Evolutionary conservation across 768 basidiomycete species (phyloP), one percentile per base, ranked within the genome.

Genomic region (Mycena albidolilacea): DNA sequence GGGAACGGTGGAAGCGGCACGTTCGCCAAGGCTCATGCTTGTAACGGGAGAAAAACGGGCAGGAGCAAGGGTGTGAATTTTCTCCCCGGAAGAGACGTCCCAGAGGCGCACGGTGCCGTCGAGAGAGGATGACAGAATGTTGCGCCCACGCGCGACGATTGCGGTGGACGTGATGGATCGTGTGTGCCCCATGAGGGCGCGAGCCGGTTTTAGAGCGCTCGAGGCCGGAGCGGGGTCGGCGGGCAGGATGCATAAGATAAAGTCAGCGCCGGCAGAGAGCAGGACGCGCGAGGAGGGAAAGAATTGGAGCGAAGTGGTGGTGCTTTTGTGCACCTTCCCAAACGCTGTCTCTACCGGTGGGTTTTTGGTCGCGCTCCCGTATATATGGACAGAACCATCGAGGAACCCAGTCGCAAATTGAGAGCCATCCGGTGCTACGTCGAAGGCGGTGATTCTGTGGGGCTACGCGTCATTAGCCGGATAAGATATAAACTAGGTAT

Each of bases 231-330:
- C 35, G 2, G 79, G 85, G 5, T 89, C 87, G 0, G 92, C 90
- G 9, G 93, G 88, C 64, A 92, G 88, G 70, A 97, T 87, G 35
- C 89, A 83, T 3, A 95, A 80, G 0, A 89, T 84, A 75, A 94
- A 92, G 79, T 95, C 93, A 6, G 88, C 88, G 0, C 92, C 90
- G 0, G 90, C 85, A 7, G 93, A 89, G 11, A 97, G 86, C 1
- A 95, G 83, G 17, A 95, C 94, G 50, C 90, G 85, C 12, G 89
- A 91, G 0, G 91, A 93, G 1, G 92, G 92, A 81, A 93, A 92
- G 84, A 92, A 92, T 54, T 84, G 85, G 37, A 92, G 80, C 23
- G 86, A 85, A 3, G 88, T 87, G n/a, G 90, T 84, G 1, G 87
- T 86, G 80, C 88, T 90, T 21, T 88, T 80, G 75, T 92, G 90